Conservation (phyloP, 2,329 filamentous ascomycete species). For the Akanthomyces muscarius region DNA sequence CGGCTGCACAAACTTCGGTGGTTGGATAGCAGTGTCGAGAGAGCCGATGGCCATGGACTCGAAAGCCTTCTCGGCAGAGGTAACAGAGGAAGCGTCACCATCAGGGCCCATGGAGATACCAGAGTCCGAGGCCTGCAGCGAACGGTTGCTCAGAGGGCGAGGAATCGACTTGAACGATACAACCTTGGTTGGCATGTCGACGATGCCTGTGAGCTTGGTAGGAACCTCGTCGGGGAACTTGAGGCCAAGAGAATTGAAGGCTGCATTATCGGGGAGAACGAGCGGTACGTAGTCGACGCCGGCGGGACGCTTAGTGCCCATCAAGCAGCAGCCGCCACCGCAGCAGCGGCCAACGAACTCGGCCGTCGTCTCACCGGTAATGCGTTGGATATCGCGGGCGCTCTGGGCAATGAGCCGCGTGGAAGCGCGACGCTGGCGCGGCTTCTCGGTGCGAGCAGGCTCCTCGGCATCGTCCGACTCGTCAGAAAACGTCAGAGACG, state of each 20-base stretch:
- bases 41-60: conserved; percentile 30
- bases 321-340: conserved; percentile 61
- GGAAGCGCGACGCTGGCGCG: conserved; percentile 60
- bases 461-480: conserved; percentile 58
- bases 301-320: conserved; percentile 40
- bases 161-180: conserved; percentile 63
- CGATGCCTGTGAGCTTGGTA: conserved; percentile 65
- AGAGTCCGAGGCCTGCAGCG: conserved; percentile 46
- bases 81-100: conserved; percentile 26
- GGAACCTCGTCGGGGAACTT: conserved; percentile 68
- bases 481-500: conserved; percentile 60
- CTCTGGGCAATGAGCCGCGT: conserved; percentile 64
- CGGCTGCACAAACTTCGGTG: conserved; percentile 86
- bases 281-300: conserved; percentile 51
- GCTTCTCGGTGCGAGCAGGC: conserved; percentile 39
- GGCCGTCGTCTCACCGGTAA: conserved; percentile 60
- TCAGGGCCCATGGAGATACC: conserved; percentile 42
- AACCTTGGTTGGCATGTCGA: conserved; percentile 70
- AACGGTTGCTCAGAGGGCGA: conserved; percentile 24
- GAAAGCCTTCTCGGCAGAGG: conserved; percentile 29
- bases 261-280: conserved; percentile 71
- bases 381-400: conserved; percentile 57
- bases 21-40: conserved; percentile 61
- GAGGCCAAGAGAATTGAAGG: conserved; percentile 74
- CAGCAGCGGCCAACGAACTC: conserved; percentile 61